These are phyloP conservation scores for Colletotrichum caudatum DNA, from an alignment of 2,329 filamentous ascomycete species.

Conservation along the genomic window DNA sequence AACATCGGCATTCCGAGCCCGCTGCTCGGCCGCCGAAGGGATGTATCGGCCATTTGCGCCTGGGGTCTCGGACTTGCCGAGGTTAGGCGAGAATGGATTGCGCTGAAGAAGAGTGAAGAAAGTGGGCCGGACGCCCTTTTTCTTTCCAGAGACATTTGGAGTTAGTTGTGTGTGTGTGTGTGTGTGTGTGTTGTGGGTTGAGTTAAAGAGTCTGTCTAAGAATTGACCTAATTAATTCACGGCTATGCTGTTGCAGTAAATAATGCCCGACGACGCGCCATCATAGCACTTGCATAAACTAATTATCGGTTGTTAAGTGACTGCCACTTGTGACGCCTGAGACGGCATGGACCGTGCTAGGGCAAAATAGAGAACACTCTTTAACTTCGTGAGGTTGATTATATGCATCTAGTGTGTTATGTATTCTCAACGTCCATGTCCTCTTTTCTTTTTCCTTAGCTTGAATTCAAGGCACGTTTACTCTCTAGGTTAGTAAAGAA, in stretches of 20 bases:
- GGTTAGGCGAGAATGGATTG: slow-evolving; percentile 1
- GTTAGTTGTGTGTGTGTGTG: background rate
- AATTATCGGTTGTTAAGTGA: background rate
- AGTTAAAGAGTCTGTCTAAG: no score
- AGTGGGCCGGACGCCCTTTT: background rate
- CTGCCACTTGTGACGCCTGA: background rate
- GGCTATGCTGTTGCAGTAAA: no score
- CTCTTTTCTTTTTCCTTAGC: no score
- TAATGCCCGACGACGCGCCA: no score
- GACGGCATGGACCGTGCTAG: background rate
- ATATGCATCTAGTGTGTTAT: no score
- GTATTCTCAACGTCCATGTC: no score
- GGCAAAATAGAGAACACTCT: background rate
- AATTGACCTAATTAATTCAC: no score
- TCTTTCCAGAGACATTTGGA: background rate
- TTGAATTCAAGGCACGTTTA: no score
- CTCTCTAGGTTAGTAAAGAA: no score
- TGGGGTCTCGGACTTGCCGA: slow-evolving; percentile 12
- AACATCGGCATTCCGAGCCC: slow-evolving; percentile 36
- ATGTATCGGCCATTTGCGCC: background rate
- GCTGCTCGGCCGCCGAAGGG: slow-evolving; percentile 29
- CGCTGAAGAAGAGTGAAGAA: slow-evolving; percentile 19
- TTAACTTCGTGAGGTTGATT: no score
- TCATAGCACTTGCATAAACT: background rate
- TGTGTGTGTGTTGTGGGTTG: no score